A percentile compares a stretch with the other conserved stretches of the same genome.
Conservation (phyloP, 345 rosid genomes). For the Euphorbia lathyris region DNA sequence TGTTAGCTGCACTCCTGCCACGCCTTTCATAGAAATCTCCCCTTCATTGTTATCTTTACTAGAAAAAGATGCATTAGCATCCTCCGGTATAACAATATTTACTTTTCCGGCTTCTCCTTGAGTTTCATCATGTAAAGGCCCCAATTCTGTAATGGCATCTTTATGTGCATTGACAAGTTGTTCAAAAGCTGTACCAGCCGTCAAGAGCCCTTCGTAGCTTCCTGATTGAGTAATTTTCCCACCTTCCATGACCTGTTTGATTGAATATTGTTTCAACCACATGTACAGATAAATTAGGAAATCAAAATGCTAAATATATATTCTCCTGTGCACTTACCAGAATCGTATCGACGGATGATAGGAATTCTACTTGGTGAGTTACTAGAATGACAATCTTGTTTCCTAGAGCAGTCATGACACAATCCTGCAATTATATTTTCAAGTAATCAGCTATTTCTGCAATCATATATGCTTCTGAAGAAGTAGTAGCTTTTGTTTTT, state of each 20-base stretch:
- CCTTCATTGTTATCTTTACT: constrained; percentile 4
- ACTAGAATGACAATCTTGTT: constrained; percentile 39
- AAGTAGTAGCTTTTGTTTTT: background rate
- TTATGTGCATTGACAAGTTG: constrained; percentile 37
- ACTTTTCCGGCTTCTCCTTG: constrained; percentile 1
- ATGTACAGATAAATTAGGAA: background rate
- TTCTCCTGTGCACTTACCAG: constrained; percentile 20
- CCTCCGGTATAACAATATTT: background rate
- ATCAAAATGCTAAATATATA: background rate
- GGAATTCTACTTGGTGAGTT: constrained; percentile 47
- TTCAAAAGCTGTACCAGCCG: constrained; percentile 29
- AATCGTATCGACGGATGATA: constrained; percentile 32
- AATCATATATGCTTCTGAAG: background rate
- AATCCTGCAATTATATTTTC: constrained; percentile 29
- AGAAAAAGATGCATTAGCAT: background rate
- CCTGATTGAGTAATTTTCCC: constrained; percentile 35
- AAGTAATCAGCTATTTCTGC: background rate
- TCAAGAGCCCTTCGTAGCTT: constrained; percentile 29
- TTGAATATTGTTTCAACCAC: too few relatives aligned
- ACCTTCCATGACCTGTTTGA: constrained; percentile 36
- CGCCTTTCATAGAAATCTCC: constrained; percentile 9
- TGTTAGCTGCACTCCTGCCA: constrained; percentile 26
- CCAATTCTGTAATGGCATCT: constrained; percentile 23
- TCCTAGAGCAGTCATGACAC: constrained; percentile 26
- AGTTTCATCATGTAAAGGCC: constrained; percentile 4